Conservation (phyloP, 2,329 filamentous ascomycete genomes). For the Paraphaeosphaeria sporulosa region DNA sequence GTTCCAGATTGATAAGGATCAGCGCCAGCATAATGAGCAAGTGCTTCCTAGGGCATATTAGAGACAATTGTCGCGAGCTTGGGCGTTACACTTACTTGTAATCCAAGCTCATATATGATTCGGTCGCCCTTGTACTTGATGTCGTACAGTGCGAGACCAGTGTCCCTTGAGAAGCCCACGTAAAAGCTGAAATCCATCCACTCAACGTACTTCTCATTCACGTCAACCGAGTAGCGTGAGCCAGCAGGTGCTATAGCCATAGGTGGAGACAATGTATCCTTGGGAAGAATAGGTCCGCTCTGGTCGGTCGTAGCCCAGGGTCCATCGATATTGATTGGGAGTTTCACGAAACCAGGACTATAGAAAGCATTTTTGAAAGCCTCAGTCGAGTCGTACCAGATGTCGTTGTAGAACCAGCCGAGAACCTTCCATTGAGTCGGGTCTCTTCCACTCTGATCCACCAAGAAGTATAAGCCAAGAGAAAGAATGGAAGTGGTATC, state of each 20-base stretch:
- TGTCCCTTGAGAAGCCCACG: conserved; percentile 57
- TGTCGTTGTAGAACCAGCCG: conserved; percentile 65
- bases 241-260: conserved; percentile 55
- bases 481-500: conserved; percentile 55
- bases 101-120: conserved; percentile 62
- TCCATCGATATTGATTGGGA: conserved; percentile 58
- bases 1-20: conserved; percentile 58
- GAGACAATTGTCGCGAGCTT: background rate
- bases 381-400: conserved; percentile 61
- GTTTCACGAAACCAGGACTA: conserved; percentile 55
- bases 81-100: conserved; percentile 45
- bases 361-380: conserved; percentile 57
- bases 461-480: conserved; percentile 52
- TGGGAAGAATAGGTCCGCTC: conserved; percentile 47
- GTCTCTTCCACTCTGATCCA: conserved; percentile 61
- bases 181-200: conserved; percentile 64
- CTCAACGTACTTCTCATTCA: conserved; percentile 54
- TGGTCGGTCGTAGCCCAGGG: conserved; percentile 56
- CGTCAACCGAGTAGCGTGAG: conserved; percentile 55
- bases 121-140: conserved; percentile 62
- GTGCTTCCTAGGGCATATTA: conserved; percentile 50
- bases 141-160: conserved; percentile 60
- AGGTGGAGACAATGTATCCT: conserved; percentile 63
- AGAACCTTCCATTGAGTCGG: conserved; percentile 59
- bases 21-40: conserved; percentile 61